phyloP scores from a whole-genome alignment of 2,329 filamentous ascomycete species.

The Fonsecaea multimorphosa region DNA sequence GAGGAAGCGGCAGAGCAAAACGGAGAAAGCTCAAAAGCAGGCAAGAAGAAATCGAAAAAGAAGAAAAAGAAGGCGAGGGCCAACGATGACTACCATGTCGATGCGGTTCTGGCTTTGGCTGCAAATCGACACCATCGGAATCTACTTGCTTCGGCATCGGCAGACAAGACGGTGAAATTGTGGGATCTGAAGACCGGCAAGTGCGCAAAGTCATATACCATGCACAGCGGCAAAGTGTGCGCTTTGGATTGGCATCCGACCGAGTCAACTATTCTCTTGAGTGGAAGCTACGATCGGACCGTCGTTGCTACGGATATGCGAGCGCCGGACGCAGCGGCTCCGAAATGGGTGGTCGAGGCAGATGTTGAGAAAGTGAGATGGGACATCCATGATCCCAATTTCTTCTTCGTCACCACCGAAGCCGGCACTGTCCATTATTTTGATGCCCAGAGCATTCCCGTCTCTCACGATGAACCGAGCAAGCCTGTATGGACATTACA shows the following conservation, averaged over 20 bases:
- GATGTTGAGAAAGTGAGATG: constrained; percentile 92
- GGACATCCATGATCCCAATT: constrained; percentile 92
- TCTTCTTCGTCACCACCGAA: constrained; percentile 95
- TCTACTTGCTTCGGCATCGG: constrained; percentile 89
- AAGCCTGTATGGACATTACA: constrained; percentile 95
- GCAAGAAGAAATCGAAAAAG: constrained; percentile 76
- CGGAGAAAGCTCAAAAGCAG: constrained; percentile 32
- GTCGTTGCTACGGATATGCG: constrained; percentile 96
- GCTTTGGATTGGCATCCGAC: constrained; percentile 89
- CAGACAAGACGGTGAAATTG: constrained; percentile 95
- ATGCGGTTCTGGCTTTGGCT: constrained; percentile 87
- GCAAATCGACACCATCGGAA: constrained; percentile 94
- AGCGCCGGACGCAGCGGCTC: constrained; percentile 78
- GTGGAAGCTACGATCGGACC: constrained; percentile 93
- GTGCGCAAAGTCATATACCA: constrained; percentile 92
- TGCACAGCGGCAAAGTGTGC: constrained; percentile 98
- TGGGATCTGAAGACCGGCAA: constrained; percentile 94
- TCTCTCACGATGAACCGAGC: constrained; percentile 66
- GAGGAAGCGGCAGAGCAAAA: constrained; percentile 54
- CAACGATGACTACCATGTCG: constrained; percentile 92
- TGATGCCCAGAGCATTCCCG: constrained; percentile 71
- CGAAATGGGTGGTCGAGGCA: constrained; percentile 91
- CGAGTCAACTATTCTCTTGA: constrained; percentile 86
- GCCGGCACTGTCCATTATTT: constrained; percentile 90
- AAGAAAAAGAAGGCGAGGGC: constrained; percentile 88